Conservation (phyloP, 345 rosid species). For the thale cress (Arabidopsis thaliana) region TAIR10.1 NC_003076.8:1593501-1594000, state of each 20-base stretch:
- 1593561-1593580: not conserved
- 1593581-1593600: not conserved
- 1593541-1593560: not conserved
- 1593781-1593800: too few species aligned
- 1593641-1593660: not conserved
- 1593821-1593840: not conserved
- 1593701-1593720: not conserved
- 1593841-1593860: not conserved
- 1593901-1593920: constrained; percentile 27
- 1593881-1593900: constrained; percentile 14
- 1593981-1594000: constrained; percentile 42
- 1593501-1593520: not conserved
- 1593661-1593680: not conserved
- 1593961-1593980: constrained; percentile 30
- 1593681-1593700: not conserved
- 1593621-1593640: not conserved
- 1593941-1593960: constrained; percentile 19
- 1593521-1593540: not conserved
- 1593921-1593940: constrained; percentile 31
- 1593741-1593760: constrained; percentile 4
- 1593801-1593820: too few species aligned
- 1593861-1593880: constrained; percentile 4
- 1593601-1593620: not conserved
- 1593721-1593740: not conserved
- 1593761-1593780: not conserved